A percentile compares a stretch with the other conserved stretches of the same genome.
Conservation (phyloP, 2,329 filamentous ascomycete genomes). For the Acrodontium crateriforme region DNA sequence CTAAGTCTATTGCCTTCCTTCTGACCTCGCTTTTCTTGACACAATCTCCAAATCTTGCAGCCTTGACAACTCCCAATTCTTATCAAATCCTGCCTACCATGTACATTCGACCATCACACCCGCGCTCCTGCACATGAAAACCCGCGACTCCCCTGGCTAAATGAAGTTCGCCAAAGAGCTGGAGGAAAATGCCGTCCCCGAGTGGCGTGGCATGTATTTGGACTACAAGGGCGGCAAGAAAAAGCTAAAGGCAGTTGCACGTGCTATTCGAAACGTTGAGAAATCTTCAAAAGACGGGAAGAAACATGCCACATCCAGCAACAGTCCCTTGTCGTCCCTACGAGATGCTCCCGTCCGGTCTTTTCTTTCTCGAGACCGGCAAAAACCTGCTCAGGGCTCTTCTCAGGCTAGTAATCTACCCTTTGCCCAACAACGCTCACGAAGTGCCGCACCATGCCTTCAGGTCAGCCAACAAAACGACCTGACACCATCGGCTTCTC, state of each 20-base stretch:
- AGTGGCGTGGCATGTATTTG: constrained; percentile 13
- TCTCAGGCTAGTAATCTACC: constrained; percentile 7
- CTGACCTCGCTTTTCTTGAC: too few relatives aligned
- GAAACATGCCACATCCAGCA: constrained; percentile 10
- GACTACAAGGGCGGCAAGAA: constrained; percentile 60
- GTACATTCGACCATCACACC: too few relatives aligned
- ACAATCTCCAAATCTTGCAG: too few relatives aligned
- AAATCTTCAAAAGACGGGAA: constrained; percentile 27
- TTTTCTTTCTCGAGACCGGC: constrained; percentile 25
- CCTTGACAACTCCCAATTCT: too few relatives aligned
- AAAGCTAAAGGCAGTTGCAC: constrained; percentile 68
- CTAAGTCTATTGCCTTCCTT: too few relatives aligned
- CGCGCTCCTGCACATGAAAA: too few relatives aligned
- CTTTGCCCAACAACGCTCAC: constrained; percentile 1
- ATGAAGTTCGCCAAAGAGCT: constrained; percentile 20
- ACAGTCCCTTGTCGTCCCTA: constrained; percentile 15
- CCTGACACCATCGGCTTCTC: constrained; percentile 1
- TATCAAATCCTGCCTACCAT: too few relatives aligned
- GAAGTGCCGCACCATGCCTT: constrained; percentile 1
- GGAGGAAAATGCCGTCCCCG: constrained; percentile 7
- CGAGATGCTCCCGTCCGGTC: constrained; percentile 27
- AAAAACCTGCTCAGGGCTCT: constrained; percentile 7
- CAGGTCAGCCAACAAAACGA: background rate
- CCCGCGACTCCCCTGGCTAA: too few relatives aligned
- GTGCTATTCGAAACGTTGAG: constrained; percentile 51